Evolutionary conservation across 2,329 filamentous ascomycete genomes (phyloP).

Genomic region (Paraphaeosphaeria minitans): DNA sequence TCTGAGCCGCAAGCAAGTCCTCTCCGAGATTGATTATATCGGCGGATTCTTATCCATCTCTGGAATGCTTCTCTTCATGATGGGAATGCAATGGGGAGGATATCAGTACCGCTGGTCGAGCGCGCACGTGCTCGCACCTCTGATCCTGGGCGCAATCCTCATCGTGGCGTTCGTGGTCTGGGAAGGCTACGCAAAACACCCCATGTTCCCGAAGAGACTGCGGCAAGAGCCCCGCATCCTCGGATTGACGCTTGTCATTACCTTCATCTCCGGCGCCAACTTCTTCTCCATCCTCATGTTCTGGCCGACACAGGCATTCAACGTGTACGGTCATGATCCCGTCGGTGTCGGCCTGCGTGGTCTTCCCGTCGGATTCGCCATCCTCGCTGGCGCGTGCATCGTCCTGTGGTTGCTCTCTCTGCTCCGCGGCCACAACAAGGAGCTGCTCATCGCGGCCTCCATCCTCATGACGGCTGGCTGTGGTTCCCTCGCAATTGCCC

Average conservation of each 20-base stretch:
- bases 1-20: not conserved
- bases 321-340: slow-evolving; percentile 58
- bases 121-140: slow-evolving; percentile 58
- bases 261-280: slow-evolving; percentile 42
- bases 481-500: slow-evolving; percentile 59
- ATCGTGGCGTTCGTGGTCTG: slow-evolving; percentile 59
- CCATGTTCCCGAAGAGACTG: slow-evolving; percentile 50
- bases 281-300: slow-evolving; percentile 44
- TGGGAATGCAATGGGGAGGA: slow-evolving; percentile 44
- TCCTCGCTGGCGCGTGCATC: slow-evolving; percentile 65
- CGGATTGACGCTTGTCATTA: slow-evolving; percentile 40
- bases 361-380: slow-evolving; percentile 67
- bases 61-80: slow-evolving; percentile 45
- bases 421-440: slow-evolving; percentile 63
- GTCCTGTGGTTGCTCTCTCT: slow-evolving; percentile 63
- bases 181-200: slow-evolving; percentile 49
- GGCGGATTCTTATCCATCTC: slow-evolving; percentile 36
- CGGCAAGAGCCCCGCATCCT: slow-evolving; percentile 39
- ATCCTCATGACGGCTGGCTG: slow-evolving; percentile 69
- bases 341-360: slow-evolving; percentile 67
- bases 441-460: slow-evolving; percentile 64
- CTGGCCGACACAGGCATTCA: slow-evolving; percentile 42
- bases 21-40: slow-evolving; percentile 37
- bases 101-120: slow-evolving; percentile 62
- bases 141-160: slow-evolving; percentile 57